Conservation (phyloP, 805 yeast species). For the Candida nitratophila region DNA sequence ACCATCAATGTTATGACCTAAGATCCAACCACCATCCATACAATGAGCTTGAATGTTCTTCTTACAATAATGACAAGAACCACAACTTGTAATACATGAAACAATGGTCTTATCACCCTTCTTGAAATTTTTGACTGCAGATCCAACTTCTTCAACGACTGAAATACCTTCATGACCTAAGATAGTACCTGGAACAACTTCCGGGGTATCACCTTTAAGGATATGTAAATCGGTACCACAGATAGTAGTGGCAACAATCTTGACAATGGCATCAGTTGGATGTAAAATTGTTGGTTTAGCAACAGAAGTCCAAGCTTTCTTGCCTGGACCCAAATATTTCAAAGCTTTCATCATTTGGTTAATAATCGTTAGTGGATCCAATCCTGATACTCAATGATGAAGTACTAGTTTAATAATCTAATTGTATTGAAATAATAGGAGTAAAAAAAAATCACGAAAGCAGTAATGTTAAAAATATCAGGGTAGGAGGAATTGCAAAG, state of each 20-base stretch:
- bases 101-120: conserved; percentile 54
- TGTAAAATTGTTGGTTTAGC: conserved; percentile 36
- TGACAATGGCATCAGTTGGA: conserved; percentile 51
- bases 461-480: too few relatives aligned
- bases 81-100: conserved; percentile 62
- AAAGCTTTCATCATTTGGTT: conserved; percentile 39
- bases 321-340: conserved; percentile 37
- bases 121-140: conserved; percentile 39
- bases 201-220: conserved; percentile 53
- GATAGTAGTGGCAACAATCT: conserved; percentile 50
- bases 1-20: conserved; percentile 57
- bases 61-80: conserved; percentile 48
- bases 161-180: conserved; percentile 65
- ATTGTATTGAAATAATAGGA: too few relatives aligned
- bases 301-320: conserved; percentile 29
- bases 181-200: conserved; percentile 37
- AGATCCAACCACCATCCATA: conserved; percentile 45
- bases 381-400: too few relatives aligned
- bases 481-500: too few relatives aligned
- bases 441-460: not conserved
- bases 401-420: too few relatives aligned
- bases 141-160: conserved; percentile 41
- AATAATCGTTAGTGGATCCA: not conserved
- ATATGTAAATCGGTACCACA: conserved; percentile 64
- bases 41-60: conserved; percentile 56